These are phyloP conservation scores for Onygenales sp. DNA, from an alignment of 2,329 filamentous ascomycete genomes.

Conservation along the genomic window DNA sequence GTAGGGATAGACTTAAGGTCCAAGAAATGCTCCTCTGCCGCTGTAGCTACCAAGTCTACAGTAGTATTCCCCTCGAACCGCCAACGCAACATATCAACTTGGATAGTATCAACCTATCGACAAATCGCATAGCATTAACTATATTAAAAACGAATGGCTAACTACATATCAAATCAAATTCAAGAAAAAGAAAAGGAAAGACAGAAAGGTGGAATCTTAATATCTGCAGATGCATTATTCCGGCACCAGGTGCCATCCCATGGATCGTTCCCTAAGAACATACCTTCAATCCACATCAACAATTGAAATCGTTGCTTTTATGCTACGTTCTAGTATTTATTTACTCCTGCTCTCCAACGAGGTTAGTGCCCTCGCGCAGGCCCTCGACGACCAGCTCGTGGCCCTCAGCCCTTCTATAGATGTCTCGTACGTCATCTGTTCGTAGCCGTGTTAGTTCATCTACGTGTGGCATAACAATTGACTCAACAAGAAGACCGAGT, in stretches of 20 bases:
- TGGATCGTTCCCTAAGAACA: background rate
- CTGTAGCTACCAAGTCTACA: no score
- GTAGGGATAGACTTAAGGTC: no score
- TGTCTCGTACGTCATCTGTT: slow-evolving; percentile 81
- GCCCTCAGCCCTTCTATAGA: slow-evolving; percentile 74
- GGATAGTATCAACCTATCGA: background rate
- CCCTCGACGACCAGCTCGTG: slow-evolving; percentile 80
- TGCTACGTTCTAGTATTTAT: background rate
- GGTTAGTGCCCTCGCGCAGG: slow-evolving; percentile 63
- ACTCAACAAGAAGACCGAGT: background rate
- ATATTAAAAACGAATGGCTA: background rate
- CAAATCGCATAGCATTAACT: background rate
- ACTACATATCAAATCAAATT: background rate
- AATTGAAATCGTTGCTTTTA: background rate
- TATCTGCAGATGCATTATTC: background rate
- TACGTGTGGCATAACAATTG: background rate
- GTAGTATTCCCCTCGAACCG: no score
- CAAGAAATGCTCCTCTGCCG: no score
- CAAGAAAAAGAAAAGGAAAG: slow-evolving; percentile 1
- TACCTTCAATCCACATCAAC: background rate
- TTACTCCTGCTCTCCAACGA: slow-evolving; percentile 57
- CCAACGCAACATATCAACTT: no score
- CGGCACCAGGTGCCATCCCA: background rate
- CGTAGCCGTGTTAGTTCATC: background rate
- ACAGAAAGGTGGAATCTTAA: slow-evolving; percentile 26